Conservation (phyloP, 1,284 basidiomycete species). For the Ceratobasidium sp. region DNA sequence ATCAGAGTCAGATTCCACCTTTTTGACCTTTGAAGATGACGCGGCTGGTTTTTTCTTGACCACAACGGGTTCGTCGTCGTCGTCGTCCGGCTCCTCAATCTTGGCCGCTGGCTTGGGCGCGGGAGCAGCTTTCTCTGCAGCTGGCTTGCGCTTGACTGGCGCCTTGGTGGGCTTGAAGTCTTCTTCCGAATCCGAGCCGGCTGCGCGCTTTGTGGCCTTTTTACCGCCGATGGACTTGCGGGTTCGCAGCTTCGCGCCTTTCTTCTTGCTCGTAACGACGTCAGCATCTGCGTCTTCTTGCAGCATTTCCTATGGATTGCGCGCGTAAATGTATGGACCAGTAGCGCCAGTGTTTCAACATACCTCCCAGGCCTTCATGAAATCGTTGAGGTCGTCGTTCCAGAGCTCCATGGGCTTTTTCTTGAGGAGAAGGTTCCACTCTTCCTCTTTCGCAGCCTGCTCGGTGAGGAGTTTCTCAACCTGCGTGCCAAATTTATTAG, state of each 20-base stretch:
- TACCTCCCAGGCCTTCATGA: conserved; percentile 88
- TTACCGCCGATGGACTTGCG: conserved; percentile 70
- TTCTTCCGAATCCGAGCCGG: conserved; percentile 69
- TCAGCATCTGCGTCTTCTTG: conserved; percentile 65
- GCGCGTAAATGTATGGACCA: too few species aligned
- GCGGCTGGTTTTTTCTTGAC: conserved; percentile 41
- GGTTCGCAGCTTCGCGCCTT: conserved; percentile 70
- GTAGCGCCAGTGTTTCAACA: conserved; percentile 48
- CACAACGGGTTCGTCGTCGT: conserved; percentile 45
- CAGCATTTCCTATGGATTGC: conserved; percentile 65
- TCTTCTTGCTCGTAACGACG: conserved; percentile 79
- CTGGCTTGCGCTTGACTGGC: conserved; percentile 60
- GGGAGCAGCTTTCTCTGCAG: conserved; percentile 57
- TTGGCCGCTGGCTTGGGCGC: conserved; percentile 60
- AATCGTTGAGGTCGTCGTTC: conserved; percentile 88
- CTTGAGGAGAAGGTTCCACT: conserved; percentile 82
- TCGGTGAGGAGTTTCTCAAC: conserved; percentile 88
- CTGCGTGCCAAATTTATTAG: too few species aligned
- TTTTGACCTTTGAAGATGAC: conserved; percentile 49
- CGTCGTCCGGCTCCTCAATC: conserved; percentile 66
- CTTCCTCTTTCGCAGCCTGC: conserved; percentile 83
- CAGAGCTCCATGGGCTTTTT: conserved; percentile 87
- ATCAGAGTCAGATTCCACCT: conserved; percentile 47
- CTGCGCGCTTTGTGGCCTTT: conserved; percentile 61
- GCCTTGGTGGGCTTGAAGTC: conserved; percentile 81